These are phyloP conservation scores for Beauveria scarabaeidicola DNA, from an alignment of 2,329 filamentous ascomycete genomes.

Conservation along the genomic window DNA sequence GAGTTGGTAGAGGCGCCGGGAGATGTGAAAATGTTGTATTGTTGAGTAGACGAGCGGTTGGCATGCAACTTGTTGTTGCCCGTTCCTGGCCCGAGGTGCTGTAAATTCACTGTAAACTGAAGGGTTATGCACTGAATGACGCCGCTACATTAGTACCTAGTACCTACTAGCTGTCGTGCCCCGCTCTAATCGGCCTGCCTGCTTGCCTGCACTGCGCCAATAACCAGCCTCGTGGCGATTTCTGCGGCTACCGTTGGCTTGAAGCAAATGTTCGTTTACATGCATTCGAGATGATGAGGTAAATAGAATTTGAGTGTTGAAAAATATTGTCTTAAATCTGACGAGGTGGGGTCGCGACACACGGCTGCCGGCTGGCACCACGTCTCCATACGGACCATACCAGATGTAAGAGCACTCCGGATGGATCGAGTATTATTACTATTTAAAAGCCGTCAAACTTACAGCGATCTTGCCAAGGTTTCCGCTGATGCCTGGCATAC, in stretches of 20 bases:
- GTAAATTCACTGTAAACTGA: background rate
- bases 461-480: no score
- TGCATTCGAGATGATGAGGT: background rate
- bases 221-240: background rate
- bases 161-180: background rate
- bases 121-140: background rate
- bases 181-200: background rate
- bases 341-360: no score
- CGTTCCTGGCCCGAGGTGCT: background rate
- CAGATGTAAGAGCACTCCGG: no score
- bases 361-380: no score
- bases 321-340: no score
- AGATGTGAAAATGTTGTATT: background rate
- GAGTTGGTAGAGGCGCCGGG: constrained; percentile 1
- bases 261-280: background rate
- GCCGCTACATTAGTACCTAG: background rate
- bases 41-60: background rate
- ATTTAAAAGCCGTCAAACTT: no score
- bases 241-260: background rate
- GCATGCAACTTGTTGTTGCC: constrained; percentile 4
- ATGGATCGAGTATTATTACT: no score
- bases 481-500: no score
- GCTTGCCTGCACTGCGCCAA: background rate
- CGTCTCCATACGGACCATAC: no score
- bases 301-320: background rate